Evolutionary conservation across 2,329 filamentous ascomycete species (phyloP), one percentile per base, ranked within the genome.

Genomic region (Biscogniauxia mediterranea): DNA sequence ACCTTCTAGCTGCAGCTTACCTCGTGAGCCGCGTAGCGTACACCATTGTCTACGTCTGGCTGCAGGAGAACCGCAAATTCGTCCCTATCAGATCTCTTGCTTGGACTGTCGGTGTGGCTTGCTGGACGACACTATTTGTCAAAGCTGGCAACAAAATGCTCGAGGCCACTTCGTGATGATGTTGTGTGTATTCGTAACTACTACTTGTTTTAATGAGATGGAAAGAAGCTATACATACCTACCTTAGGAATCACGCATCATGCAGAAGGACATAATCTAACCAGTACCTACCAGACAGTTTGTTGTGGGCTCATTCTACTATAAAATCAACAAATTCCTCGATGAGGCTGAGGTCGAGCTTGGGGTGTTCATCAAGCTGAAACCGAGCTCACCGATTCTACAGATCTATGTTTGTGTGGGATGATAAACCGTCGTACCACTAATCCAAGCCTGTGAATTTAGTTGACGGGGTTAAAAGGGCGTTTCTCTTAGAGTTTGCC

Each of bases 31-130:
- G 81, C 19, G 60, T 71, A 23, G 65, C 68, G 51, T 83, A 78
- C 72, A 77, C 79, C 71, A 63, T 75, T 61, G 65, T 74, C 38
- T 84, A 83, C 64, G 66, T 83, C 55, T 69, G 70, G 56, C 68
- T 82, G 54, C 77, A 79, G 65, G 76, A 76, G 15, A 77, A 81
- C 63, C 71, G 72, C 56, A 72, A 69, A 57, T 61, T 77, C 21
- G 74, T 76, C 6, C 66, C 66, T 2, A 11, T 81, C 51, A 71
- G 81, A 56, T 78, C 73, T 58, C 13, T 77, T 1, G 59, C 70
- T 17, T 83, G 79, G 79, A 55, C 66, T 2, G 59, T 64, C 1
- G 73, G 79, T 21, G 55, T 79, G 8, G 69, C 59, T 5, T 57
- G 76, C 17, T 74, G 74, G 50, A 53, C 75, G 52, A 64, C 72